Conservation (phyloP, 2,329 filamentous ascomycete species). For the Colletotrichum filicis region DNA sequence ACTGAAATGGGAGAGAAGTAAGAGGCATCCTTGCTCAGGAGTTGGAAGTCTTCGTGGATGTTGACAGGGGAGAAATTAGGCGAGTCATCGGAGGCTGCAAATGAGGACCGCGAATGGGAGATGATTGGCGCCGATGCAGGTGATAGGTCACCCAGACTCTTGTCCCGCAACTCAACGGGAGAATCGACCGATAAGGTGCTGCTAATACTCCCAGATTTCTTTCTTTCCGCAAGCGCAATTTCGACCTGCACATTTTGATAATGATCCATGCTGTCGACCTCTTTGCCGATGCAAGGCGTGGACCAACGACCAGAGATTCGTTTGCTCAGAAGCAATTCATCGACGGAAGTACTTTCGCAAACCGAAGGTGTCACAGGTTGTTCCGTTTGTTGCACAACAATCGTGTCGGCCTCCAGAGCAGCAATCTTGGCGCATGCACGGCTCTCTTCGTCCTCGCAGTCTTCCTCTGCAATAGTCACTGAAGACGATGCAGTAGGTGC, state of each 20-base stretch:
- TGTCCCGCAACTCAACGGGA: conserved; percentile 37
- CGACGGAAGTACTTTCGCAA: conserved; percentile 43
- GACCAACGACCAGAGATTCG: conserved; percentile 11
- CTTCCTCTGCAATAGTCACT: conserved; percentile 53
- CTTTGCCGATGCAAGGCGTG: conserved; percentile 15
- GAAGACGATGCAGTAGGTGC: conserved; percentile 56
- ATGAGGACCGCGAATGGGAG: conserved; percentile 41
- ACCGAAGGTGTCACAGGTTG: conserved; percentile 32
- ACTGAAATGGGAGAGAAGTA: conserved; percentile 65
- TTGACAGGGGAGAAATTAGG: conserved; percentile 36
- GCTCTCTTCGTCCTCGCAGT: conserved; percentile 51
- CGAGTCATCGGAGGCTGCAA: conserved; percentile 29
- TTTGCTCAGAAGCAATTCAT: conserved; percentile 1
- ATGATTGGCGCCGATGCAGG: conserved; percentile 39
- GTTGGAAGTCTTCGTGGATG: conserved; percentile 37
- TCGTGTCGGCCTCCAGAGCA: background rate
- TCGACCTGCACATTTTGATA: conserved; percentile 16
- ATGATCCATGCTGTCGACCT: conserved; percentile 14
- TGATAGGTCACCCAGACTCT: conserved; percentile 40
- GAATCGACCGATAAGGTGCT: conserved; percentile 38
- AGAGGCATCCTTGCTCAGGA: conserved; percentile 34
- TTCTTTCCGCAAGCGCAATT: conserved; percentile 28
- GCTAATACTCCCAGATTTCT: conserved; percentile 43
- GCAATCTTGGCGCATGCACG: conserved; percentile 40
- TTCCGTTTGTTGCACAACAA: conserved; percentile 34